phyloP scores from a whole-genome alignment of 2,329 filamentous ascomycete species.

The Aspergillus sp. region DNA sequence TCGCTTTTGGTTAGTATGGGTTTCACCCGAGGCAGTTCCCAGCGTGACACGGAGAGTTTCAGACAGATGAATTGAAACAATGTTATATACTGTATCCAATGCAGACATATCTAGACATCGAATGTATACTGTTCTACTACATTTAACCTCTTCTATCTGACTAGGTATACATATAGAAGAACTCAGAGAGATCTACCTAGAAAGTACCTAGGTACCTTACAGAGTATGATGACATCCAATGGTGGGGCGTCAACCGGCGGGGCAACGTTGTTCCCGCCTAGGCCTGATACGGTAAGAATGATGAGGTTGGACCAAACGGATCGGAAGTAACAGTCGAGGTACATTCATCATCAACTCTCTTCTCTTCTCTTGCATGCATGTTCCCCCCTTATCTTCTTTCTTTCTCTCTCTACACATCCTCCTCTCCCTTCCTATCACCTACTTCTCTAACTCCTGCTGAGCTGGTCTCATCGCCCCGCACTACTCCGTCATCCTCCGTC shows the following conservation, averaged over 20 bases:
- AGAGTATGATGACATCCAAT: not conserved
- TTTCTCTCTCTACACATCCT: not conserved
- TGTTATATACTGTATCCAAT: too few relatives aligned
- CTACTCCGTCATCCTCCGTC: not conserved
- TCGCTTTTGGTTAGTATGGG: too few relatives aligned
- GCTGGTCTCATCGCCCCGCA: slow-evolving; percentile 8
- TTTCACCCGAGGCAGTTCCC: too few relatives aligned
- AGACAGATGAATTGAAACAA: too few relatives aligned
- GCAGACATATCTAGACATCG: too few relatives aligned
- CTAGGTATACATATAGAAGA: too few relatives aligned
- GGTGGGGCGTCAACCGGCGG: not conserved
- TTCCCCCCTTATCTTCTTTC: slow-evolving; percentile 1
- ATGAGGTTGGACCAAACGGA: slow-evolving; percentile 1
- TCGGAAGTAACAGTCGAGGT: not conserved
- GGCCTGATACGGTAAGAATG: not conserved
- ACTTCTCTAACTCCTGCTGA: not conserved
- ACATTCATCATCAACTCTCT: not conserved
- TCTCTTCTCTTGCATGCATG: not conserved
- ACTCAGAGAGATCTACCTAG: too few relatives aligned
- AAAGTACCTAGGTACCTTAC: not conserved
- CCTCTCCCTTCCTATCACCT: not conserved
- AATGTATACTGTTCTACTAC: not conserved
- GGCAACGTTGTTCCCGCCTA: not conserved
- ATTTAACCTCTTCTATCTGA: too few relatives aligned
- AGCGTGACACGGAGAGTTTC: too few relatives aligned